Base-by-base conservation (phyloP, 2,329 filamentous ascomycete genomes). In the Aspergillus sp. region DNA sequence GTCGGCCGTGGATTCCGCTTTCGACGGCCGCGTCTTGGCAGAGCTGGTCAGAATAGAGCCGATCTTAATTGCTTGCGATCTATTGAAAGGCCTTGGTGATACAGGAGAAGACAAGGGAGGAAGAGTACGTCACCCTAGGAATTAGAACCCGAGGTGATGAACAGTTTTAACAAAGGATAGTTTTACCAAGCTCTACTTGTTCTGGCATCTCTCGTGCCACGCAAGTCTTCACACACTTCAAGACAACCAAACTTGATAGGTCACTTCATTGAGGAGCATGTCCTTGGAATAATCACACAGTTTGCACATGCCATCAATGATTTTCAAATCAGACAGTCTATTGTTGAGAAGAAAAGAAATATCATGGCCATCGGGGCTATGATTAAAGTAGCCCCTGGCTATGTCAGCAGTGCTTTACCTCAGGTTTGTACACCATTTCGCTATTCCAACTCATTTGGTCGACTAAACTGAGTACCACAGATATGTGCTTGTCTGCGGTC, bases 401-500 rank as follows among this genome's bases (percentile, higher is more conserved):
- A 90, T 68, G 86, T 93, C 33, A 88, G 86, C 60, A 86, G 89
- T 65, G 95, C 91, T 50, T 81, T 96, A 41, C 93, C 95, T 20
- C 93, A 97, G 79, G 90, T 91, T 74, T 65, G 81, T 74, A 33
- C 11, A n/a, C 11, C 8, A 41, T 40, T 34, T 52, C 27, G 45
- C 7, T 34, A 9, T 40, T 9, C 15, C 12, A 51, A 20, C n/a
- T 20, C 13, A 11, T 45, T 52, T 9, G 19, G 6, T 12, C 34
- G 24, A 58, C 47, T 27, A 45, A 42, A 41, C 56, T 62, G 57
- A 67, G n/a, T 19, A 13, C 11, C 39, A 55, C 67, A 93, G 87
- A 93, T 98, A 56, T 91, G 91, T 64, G 92, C 93, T n/a, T 97
- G 91, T 70, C 80, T 99, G 12, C 86, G 96, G 61, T 92, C 91